Evolutionary conservation across 108 stramenopile species (phyloP).

Genomic region (Stephanodiscus minutulus): DNA sequence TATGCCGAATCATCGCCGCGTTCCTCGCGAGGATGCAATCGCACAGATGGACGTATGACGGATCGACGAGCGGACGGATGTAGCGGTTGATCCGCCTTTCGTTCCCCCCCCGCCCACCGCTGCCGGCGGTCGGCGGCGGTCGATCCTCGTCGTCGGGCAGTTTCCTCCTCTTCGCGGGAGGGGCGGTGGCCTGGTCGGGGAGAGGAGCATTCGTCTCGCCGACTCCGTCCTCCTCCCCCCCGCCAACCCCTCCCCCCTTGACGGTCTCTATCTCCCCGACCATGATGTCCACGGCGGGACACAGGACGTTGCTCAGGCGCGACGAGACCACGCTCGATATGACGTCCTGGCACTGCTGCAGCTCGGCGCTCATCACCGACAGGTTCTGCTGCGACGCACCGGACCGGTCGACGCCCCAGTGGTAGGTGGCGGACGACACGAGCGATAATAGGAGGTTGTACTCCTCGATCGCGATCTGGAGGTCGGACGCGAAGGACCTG

Average conservation of each 20-base stretch:
- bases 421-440: constrained; percentile 71
- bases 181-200: neutral
- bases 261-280: constrained; percentile 61
- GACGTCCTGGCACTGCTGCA: constrained; percentile 73
- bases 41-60: constrained; percentile 64
- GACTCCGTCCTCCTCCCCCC: neutral
- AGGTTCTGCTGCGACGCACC: constrained; percentile 85
- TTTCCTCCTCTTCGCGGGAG: constrained; percentile 11
- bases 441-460: constrained; percentile 71
- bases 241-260: constrained; percentile 11
- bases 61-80: constrained; percentile 63
- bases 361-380: constrained; percentile 58
- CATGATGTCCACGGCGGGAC: constrained; percentile 73
- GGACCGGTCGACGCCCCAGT: constrained; percentile 84
- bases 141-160: constrained; percentile 11
- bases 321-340: constrained; percentile 61
- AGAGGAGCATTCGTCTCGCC: neutral
- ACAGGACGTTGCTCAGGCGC: constrained; percentile 76
- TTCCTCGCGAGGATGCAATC: constrained; percentile 65
- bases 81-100: constrained; percentile 75
- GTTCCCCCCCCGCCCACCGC: neutral
- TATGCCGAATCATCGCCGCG: constrained; percentile 67
- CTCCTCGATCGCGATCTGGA: constrained; percentile 71
- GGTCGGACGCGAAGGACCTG: constrained; percentile 57
- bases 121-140: neutral